Evolutionary conservation across 805 yeast genomes (phyloP).

Genomic region (Spathaspora gorwiae): DNA sequence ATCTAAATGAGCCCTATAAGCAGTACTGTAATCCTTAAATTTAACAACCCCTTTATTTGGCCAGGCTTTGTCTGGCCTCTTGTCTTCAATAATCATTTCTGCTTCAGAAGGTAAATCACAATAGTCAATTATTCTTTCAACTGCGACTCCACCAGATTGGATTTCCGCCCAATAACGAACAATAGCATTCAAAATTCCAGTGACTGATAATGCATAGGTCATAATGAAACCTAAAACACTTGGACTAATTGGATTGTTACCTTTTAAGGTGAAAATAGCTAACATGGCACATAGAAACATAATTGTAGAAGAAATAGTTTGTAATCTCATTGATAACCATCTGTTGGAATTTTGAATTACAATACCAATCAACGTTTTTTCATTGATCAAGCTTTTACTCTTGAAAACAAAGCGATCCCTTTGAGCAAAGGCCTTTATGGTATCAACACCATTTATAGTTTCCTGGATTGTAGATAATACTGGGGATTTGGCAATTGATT

Average conservation of each 20-base stretch:
- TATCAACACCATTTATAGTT: slow-evolving; percentile 32
- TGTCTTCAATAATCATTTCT: slow-evolving; percentile 34
- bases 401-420: slow-evolving; percentile 24
- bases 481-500: slow-evolving; percentile 28
- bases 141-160: slow-evolving; percentile 29
- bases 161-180: slow-evolving; percentile 32
- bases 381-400: slow-evolving; percentile 20
- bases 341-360: slow-evolving; percentile 21
- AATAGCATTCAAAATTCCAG: slow-evolving; percentile 26
- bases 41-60: slow-evolving; percentile 65
- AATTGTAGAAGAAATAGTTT: slow-evolving; percentile 29
- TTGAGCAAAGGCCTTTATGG: slow-evolving; percentile 29
- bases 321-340: slow-evolving; percentile 37
- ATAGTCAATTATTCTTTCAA: slow-evolving; percentile 36
- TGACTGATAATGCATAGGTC: slow-evolving; percentile 31
- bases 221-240: slow-evolving; percentile 36
- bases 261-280: slow-evolving; percentile 21
- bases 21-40: slow-evolving; percentile 72
- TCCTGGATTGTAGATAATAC: slow-evolving; percentile 34
- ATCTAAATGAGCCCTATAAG: slow-evolving; percentile 79
- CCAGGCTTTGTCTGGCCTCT: slow-evolving; percentile 51
- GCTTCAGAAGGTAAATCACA: slow-evolving; percentile 40
- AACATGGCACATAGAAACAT: slow-evolving; percentile 26
- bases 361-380: slow-evolving; percentile 17
- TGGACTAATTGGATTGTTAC: slow-evolving; percentile 21